Conservation (phyloP, 192 early-diverging fungal species). For the Rhizoclosmatium globosum region DNA sequence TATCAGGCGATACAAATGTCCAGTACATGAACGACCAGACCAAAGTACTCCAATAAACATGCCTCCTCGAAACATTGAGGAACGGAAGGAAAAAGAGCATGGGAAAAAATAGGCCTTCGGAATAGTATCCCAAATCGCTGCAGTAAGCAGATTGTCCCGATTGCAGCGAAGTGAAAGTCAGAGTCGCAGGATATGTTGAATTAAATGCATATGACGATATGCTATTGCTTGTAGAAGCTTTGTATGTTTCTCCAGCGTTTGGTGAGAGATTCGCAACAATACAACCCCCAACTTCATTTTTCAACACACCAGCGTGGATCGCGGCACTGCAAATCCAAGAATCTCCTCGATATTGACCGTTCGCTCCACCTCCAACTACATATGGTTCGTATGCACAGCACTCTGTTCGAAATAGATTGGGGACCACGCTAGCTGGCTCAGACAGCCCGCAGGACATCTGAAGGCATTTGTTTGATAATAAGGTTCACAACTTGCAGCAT, state of each 20-base stretch:
- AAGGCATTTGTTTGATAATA: constrained; percentile 20
- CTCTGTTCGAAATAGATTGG: neutral
- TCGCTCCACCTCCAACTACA: constrained; percentile 38
- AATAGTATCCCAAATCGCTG: constrained; percentile 43
- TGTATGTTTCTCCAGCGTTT: constrained; percentile 10
- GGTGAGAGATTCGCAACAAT: constrained; percentile 30
- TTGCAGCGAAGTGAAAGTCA: constrained; percentile 1
- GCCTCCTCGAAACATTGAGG: constrained; percentile 29
- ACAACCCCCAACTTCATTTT: constrained; percentile 42
- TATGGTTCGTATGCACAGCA: constrained; percentile 36
- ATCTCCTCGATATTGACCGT: constrained; percentile 40
- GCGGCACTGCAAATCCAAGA: constrained; percentile 45
- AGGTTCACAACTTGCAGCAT: constrained; percentile 21
- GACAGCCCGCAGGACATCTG: constrained; percentile 30
- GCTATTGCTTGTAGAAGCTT: constrained; percentile 29
- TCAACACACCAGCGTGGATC: constrained; percentile 45
- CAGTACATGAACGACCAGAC: constrained; percentile 34
- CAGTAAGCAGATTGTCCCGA: constrained; percentile 25
- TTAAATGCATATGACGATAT: constrained; percentile 38
- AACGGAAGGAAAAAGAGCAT: constrained; percentile 36
- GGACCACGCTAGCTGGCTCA: constrained; percentile 23
- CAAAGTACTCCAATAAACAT: constrained; percentile 19
- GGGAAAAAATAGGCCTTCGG: constrained; percentile 37
- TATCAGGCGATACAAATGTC: constrained; percentile 36
- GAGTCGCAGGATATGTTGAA: constrained; percentile 45